These are phyloP conservation scores for Agaricus bisporus DNA, from an alignment of 768 basidiomycete genomes.

Conservation along the genomic window DNA sequence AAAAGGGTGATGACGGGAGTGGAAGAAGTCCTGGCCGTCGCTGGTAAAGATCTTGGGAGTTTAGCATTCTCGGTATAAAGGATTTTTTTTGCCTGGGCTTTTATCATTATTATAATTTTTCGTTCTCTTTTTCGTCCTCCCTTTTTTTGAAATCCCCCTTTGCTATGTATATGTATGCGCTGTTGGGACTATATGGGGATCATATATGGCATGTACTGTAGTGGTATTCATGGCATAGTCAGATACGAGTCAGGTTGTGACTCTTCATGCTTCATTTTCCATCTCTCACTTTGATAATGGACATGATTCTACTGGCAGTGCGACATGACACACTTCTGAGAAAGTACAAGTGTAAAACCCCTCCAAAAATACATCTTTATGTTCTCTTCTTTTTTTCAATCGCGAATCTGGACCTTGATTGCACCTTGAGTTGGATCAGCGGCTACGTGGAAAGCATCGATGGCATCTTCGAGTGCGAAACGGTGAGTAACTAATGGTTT, in stretches of 20 bases:
- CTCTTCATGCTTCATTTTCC: neutral
- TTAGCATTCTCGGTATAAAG: constrained; percentile 3
- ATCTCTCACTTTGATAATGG: neutral
- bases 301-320: neutral
- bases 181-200: neutral
- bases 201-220: constrained; percentile 6
- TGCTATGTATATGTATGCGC: neutral
- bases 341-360: neutral
- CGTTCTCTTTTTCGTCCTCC: constrained; percentile 2
- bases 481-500: constrained; percentile 79
- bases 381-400: constrained; percentile 25
- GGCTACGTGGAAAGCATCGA: constrained; percentile 73
- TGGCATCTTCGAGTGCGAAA: constrained; percentile 65
- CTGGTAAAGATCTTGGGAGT: constrained; percentile 8
- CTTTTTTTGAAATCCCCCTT: neutral
- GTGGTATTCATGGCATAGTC: constrained; percentile 6
- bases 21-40: constrained; percentile 17
- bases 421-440: constrained; percentile 62
- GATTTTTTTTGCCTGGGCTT: constrained; percentile 4
- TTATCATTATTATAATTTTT: constrained; percentile 10
- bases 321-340: neutral
- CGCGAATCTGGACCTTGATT: constrained; percentile 63
- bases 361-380: neutral
- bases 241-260: neutral
- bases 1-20: constrained; percentile 22